phyloP scores from a whole-genome alignment of 768 basidiomycete species.

The Suillus clintonianus region DNA sequence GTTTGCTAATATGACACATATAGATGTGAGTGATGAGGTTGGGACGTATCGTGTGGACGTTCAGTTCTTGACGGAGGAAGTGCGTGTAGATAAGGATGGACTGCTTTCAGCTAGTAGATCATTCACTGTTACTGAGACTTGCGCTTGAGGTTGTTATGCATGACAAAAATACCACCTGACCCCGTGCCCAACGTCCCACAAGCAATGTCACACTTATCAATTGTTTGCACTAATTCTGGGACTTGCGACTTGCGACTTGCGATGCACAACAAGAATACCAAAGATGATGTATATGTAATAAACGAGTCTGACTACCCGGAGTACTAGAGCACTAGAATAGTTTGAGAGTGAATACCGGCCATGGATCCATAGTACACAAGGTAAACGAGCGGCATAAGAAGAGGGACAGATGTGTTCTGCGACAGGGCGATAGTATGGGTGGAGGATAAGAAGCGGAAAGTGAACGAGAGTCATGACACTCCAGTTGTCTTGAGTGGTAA shows the following conservation, averaged over 20 bases:
- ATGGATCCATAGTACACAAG: slow-evolving; percentile 10
- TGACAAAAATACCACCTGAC: slow-evolving; percentile 6
- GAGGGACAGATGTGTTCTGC: background rate
- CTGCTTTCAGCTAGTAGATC: slow-evolving; percentile 27
- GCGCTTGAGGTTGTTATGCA: background rate
- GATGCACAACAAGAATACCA: slow-evolving; percentile 10
- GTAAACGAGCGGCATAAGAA: slow-evolving; percentile 10
- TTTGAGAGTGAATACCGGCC: slow-evolving; percentile 3
- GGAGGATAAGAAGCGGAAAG: background rate
- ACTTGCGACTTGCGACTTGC: background rate
- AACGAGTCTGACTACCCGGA: background rate
- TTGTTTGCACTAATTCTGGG: background rate
- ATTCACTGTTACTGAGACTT: slow-evolving; percentile 9
- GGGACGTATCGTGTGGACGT: slow-evolving; percentile 52
- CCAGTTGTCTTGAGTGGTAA: background rate
- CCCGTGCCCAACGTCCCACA: no score
- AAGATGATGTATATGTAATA: slow-evolving; percentile 7
- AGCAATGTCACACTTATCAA: background rate
- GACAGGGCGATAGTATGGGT: background rate
- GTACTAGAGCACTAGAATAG: slow-evolving; percentile 7
- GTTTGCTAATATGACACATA: slow-evolving; percentile 51
- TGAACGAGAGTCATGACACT: background rate
- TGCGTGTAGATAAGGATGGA: slow-evolving; percentile 47
- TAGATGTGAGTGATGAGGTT: slow-evolving; percentile 39
- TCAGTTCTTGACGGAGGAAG: slow-evolving; percentile 56